Evolutionary conservation across 352 stramenopile genomes (phyloP), one percentile per base, ranked within the genome.

Genomic region (Pythium insidiosum): DNA sequence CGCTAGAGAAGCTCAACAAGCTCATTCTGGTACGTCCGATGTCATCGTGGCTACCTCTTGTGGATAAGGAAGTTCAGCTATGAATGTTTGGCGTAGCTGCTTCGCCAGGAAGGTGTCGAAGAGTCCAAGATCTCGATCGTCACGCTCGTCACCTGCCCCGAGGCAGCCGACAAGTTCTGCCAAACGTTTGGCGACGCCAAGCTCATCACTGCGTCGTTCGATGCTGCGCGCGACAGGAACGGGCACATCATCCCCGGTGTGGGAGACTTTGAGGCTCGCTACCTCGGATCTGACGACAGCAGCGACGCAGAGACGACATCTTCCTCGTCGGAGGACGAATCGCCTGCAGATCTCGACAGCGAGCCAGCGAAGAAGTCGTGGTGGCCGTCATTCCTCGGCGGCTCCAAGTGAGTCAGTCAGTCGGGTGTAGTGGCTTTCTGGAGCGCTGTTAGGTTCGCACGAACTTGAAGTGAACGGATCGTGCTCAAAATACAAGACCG

Each of bases 91-190:
- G 0, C 24, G 13, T 31, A 92, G 76, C 54, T 86, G 22, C 51
- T 92, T 31, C 77, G 68, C 25, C 70, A 88, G 19, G 58, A 84
- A 47, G 77, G 77, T 22, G 80, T 88, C 0, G 60, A 81, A 24
- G 64, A 88, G 36, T 74, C 84, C 31, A 76, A 89, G 46, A 83
- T 92, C 33, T 88, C 79, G 20, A 59, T 92, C 3, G 75, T 90
- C 16, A 86, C 77, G 12, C 64, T 92, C 7, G 73, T 90, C 9
- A 92, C 77, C 23, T 87, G 75, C 41, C 80, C 74, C 0, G 77
- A 88, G 48, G 80, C 66, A n/a, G 77, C 77, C 5, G 80, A 90
- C 47, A 57, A 58, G 11, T 92, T 92, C 34, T 89, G 80, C 63
- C 71, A 87, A 53, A 76, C 63, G 21, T 92, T 87, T 52, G 63